Base-by-base conservation (phyloP, 1,284 basidiomycete genomes). In the Cutaneotrichosporon daszewskae region DNA sequence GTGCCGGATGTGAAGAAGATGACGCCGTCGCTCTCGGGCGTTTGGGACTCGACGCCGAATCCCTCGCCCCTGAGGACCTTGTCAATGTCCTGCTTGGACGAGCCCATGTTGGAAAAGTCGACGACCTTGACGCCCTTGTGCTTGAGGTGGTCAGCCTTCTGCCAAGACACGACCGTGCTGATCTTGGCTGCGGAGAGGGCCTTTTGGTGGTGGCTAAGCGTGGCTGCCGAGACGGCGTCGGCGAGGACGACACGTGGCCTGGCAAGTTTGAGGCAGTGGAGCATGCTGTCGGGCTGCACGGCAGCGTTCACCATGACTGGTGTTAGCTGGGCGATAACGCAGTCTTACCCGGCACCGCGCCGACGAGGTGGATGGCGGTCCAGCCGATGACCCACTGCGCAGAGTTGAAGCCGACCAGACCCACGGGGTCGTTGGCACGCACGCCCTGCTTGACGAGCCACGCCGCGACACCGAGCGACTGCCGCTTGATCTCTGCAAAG, bases 11-110 rank as follows among this genome's bases (percentile, higher is more conserved):
- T 62, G 49, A 64, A 68, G 54, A 68, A 66, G 40, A 66, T 61
- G 16, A 59, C 53, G 14, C 54, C 65, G 43, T 62, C 64, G 35
- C 57, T 58, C 42, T 66, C 60, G n/a, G 63, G 60, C 22, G 51
- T 49, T 6, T 63, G 43, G 18, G 26, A 24, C 36, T 38, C 38
- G 17, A 45, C 13, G 17, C 37, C 44, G 28, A n/a, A n/a, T n/a
- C n/a, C n/a, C 19, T 23, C 18, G 3, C 37, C 37, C 1, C 28
- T 4, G 14, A 22, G 12, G 28, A 39, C 29, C n/a, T 27, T 20
- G 5, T 23, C 16, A 16, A 39, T 16, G 29, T 26, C 37, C 14
- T 29, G 28, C 19, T n/a, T 13, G 3, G 36, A 32, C 4, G 27
- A 28, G 4, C 23, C 17, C 22, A 25, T 16, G 24, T 4, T 18